These are phyloP conservation scores for Neurospora africana DNA, from an alignment of 495 filamentous ascomycete species.

Conservation along the genomic window DNA sequence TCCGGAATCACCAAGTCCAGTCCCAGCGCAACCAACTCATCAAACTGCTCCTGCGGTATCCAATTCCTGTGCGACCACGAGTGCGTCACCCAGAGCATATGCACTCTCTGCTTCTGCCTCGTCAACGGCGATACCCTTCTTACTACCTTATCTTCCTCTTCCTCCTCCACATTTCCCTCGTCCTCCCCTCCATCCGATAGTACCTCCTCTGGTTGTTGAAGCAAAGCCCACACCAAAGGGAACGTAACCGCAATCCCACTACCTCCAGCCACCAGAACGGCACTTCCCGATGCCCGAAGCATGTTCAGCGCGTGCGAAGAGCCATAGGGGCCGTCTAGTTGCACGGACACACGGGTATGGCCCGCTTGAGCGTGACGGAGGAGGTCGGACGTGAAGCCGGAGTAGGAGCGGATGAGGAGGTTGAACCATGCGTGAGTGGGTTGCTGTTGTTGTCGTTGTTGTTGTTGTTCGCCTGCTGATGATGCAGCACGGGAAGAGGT, in stretches of 20 bases:
- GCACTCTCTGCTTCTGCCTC: constrained; percentile 25
- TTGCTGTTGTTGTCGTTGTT: constrained; percentile 3
- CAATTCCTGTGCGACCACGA: constrained; percentile 38
- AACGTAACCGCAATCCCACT: constrained; percentile 53
- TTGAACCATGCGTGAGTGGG: constrained; percentile 33
- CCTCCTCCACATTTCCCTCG: background rate
- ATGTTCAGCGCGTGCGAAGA: constrained; percentile 24
- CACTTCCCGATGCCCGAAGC: constrained; percentile 30
- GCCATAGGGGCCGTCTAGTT: constrained; percentile 51
- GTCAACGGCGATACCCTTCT: background rate
- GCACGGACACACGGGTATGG: constrained; percentile 25
- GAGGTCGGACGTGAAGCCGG: constrained; percentile 47
- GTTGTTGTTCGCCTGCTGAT: background rate
- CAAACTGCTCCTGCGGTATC: constrained; percentile 36
- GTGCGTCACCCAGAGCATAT: constrained; percentile 50
- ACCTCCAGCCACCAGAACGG: constrained; percentile 50
- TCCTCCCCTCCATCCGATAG: background rate
- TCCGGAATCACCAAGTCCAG: constrained; percentile 39
- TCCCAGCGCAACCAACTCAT: constrained; percentile 34
- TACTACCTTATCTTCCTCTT: background rate
- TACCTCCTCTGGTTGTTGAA: background rate
- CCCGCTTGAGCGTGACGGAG: constrained; percentile 33
- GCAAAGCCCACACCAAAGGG: constrained; percentile 27
- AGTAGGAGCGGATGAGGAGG: constrained; percentile 44
- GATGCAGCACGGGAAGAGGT: background rate